These are phyloP conservation scores for Priceomyces fermenticarens DNA, from an alignment of 805 yeast species.

Conservation along the genomic window DNA sequence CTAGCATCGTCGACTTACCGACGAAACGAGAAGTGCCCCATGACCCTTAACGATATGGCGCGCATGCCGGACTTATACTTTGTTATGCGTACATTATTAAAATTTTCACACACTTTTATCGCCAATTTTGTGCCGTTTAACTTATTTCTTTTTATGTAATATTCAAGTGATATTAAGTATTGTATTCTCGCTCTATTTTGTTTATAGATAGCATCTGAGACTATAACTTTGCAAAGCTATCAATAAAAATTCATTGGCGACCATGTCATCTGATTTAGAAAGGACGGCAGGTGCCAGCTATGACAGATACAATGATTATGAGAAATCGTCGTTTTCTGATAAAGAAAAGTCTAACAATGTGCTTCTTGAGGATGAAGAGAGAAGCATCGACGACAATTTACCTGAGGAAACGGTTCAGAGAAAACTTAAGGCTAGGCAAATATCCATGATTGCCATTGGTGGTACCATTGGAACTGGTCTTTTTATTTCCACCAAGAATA, in stretches of 20 bases:
- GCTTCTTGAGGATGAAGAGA: not conserved
- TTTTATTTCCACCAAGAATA: conserved; percentile 60
- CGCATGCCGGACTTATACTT: no score
- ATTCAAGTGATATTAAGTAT: no score
- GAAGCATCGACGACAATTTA: not conserved
- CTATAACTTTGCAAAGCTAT: no score
- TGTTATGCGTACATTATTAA: no score
- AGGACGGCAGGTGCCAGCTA: conserved; percentile 3
- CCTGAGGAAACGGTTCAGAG: conserved; percentile 45
- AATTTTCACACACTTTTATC: no score
- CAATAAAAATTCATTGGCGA: not conserved
- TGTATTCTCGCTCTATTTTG: no score
- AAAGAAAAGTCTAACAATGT: not conserved
- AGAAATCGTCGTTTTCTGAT: not conserved
- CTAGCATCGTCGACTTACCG: no score
- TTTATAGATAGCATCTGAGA: no score
- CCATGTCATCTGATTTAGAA: conserved; percentile 5
- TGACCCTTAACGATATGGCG: no score
- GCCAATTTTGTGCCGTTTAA: no score
- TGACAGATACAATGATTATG: conserved; percentile 1
- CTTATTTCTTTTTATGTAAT: no score
- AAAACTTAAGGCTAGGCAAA: conserved; percentile 61
- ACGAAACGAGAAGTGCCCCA: no score
- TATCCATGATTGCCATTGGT: conserved; percentile 74
- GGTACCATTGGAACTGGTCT: conserved; percentile 81